Base-by-base conservation (phyloP, 106 monocot species). In the Hemerocallis citrina region DNA sequence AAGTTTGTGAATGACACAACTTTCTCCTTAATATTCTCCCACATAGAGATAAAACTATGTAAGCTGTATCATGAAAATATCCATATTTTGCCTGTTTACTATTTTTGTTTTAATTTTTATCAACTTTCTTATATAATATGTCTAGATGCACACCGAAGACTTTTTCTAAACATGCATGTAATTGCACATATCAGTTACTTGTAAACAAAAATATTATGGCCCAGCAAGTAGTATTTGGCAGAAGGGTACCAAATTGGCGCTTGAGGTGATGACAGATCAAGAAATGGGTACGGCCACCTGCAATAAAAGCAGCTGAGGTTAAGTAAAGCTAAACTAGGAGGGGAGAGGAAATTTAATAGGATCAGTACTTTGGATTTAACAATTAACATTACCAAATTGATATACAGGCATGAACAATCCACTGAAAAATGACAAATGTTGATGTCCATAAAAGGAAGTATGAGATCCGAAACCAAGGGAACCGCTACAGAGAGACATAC, bases 201-300 rank as follows among this genome's bases (percentile, higher is more conserved):
- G 49, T 17, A 49, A 4, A 4, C n/a, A 49, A 7, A 19, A 6
- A 2, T 49, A n/a, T n/a, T n/a, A n/a, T 49, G 22, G 49, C 21
- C 22, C 49, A 49, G n/a, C 19, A 44, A 44, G 14, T 44, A 43
- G 7, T 43, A 15, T 43, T 43, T 56, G 56, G 37, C 22, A 58
- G 28, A 21, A 16, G 11, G 64, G 61, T 84, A 89, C 89, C 89
- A 89, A 14, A 85, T 20, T 39, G 89, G 89, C 11, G 89, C 71
- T 52, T 61, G 61, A 59, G 70, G 32, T 13, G 72, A 75, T 31
- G 84, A 69, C 64, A 89, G 63, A 17, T 89, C 84, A 24, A 89
- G 81, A 59, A 89, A 89, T 49, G 89, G 84, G 61, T 89, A 89
- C 37, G 89, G 89, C 89, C 89, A 89, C 89, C 89, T 89, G 75